Conservation (phyloP, 495 filamentous ascomycete genomes). For the Physcia stellaris region DNA sequence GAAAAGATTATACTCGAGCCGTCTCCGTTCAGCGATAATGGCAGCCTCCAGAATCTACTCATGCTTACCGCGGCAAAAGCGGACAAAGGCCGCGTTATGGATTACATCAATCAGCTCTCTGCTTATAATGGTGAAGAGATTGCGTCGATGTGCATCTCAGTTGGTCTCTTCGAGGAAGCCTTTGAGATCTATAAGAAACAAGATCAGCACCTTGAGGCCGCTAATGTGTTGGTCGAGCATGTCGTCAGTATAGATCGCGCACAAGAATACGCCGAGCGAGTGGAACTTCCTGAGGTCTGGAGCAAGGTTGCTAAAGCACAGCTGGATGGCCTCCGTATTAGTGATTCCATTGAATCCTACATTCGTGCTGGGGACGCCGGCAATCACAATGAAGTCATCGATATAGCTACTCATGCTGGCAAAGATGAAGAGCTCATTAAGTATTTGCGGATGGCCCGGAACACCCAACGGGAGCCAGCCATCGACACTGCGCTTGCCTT, state of each 20-base stretch:
- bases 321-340: conserved; percentile 85
- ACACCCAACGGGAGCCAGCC: conserved; percentile 84
- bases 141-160: conserved; percentile 81
- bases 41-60: conserved; percentile 87
- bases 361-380: conserved; percentile 85
- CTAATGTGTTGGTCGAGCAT: conserved; percentile 89
- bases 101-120: conserved; percentile 85
- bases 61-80: conserved; percentile 97
- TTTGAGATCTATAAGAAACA: conserved; percentile 99
- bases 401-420: conserved; percentile 86
- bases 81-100: conserved; percentile 89
- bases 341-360: conserved; percentile 91
- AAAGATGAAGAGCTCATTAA: conserved; percentile 98
- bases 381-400: conserved; percentile 93
- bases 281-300: conserved; percentile 96
- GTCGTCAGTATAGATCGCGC: conserved; percentile 97
- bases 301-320: conserved; percentile 98
- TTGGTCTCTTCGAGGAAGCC: conserved; percentile 91
- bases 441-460: conserved; percentile 91
- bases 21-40: conserved; percentile 92
- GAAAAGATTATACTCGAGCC: conserved; percentile 99
- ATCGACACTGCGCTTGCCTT: conserved; percentile 93
- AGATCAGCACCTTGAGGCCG: conserved; percentile 71
- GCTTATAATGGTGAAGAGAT: conserved; percentile 89
- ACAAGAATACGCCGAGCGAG: conserved; percentile 89